Conservation (phyloP, 2,329 filamentous ascomycete species). For the Trichoderma hamatum region DNA sequence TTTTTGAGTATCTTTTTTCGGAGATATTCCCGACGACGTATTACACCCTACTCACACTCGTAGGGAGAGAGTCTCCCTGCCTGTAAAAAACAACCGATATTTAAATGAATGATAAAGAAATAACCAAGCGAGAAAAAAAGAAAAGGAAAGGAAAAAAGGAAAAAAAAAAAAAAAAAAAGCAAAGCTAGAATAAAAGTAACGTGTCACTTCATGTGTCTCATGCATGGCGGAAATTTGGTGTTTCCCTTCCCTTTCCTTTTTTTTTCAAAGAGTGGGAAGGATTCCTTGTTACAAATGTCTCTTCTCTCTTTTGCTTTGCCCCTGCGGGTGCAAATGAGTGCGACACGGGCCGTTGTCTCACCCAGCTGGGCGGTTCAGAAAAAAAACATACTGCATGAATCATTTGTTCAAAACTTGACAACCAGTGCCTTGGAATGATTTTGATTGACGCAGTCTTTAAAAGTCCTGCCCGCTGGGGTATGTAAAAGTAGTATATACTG, state of each 20-base stretch:
- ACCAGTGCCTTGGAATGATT: conserved; percentile 11
- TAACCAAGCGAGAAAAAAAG: neutral
- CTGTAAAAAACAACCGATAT: neutral
- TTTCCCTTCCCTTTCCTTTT: neutral
- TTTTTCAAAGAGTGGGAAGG: neutral
- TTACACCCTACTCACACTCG: neutral
- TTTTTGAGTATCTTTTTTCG: neutral
- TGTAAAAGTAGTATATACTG: neutral
- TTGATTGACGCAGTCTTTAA: neutral
- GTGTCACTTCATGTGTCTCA: conserved; percentile 6
- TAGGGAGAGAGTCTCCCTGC: neutral
- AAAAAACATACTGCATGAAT: conserved; percentile 1
- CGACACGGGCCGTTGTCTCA: conserved; percentile 19
- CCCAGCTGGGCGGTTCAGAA: conserved; percentile 18
- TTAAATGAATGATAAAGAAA: neutral
- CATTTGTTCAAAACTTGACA: neutral
- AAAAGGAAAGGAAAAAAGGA: neutral
- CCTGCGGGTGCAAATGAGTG: neutral
- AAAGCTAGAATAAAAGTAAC: neutral
- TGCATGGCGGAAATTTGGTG: neutral
- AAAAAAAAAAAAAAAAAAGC: neutral
- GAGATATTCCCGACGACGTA: neutral
- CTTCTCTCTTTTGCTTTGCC: neutral
- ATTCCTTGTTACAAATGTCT: conserved; percentile 6
- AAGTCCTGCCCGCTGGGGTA: neutral